Percentiles rank a stretch among this genome's conserved stretches.
phyloP scores from a whole-genome alignment of 345 rosid species.

The Lumnitzera racemosa region DNA sequence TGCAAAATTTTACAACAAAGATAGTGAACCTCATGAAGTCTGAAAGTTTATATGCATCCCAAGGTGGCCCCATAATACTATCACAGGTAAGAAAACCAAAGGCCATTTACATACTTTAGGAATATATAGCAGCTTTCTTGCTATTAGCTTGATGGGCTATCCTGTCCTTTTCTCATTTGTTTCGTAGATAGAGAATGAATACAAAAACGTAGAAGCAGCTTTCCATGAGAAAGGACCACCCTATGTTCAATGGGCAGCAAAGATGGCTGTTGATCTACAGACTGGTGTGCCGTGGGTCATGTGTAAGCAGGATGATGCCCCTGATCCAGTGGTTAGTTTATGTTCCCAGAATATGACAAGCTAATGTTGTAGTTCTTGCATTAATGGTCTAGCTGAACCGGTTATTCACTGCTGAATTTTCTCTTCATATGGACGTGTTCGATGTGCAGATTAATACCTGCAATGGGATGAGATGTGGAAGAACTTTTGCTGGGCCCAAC shows the following conservation, averaged over 20 bases:
- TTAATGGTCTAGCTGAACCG: no score
- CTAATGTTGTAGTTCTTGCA: background rate
- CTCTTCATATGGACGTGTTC: background rate
- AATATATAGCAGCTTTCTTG: no score
- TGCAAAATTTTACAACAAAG: constrained; percentile 62
- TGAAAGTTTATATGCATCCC: constrained; percentile 73
- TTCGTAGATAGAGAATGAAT: constrained; percentile 81
- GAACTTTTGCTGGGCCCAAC: constrained; percentile 74
- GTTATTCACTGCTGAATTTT: background rate
- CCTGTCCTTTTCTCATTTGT: no score
- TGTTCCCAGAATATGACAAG: background rate
- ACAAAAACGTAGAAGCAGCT: constrained; percentile 44
- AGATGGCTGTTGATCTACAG: constrained; percentile 61
- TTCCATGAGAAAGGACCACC: constrained; percentile 45
- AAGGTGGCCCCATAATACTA: constrained; percentile 91
- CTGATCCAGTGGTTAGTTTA: constrained; percentile 70
- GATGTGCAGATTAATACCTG: constrained; percentile 65
- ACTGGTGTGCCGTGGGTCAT: constrained; percentile 97
- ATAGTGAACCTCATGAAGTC: constrained; percentile 74
- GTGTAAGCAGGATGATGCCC: constrained; percentile 90
- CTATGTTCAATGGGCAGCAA: constrained; percentile 71
- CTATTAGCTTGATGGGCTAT: no score
- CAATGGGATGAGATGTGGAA: constrained; percentile 83
- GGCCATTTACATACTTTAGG: no score
- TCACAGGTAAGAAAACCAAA: constrained; percentile 49